Evolutionary conservation across 306 rosid genomes (phyloP).

Genomic region (Vigna nakashimae): DNA sequence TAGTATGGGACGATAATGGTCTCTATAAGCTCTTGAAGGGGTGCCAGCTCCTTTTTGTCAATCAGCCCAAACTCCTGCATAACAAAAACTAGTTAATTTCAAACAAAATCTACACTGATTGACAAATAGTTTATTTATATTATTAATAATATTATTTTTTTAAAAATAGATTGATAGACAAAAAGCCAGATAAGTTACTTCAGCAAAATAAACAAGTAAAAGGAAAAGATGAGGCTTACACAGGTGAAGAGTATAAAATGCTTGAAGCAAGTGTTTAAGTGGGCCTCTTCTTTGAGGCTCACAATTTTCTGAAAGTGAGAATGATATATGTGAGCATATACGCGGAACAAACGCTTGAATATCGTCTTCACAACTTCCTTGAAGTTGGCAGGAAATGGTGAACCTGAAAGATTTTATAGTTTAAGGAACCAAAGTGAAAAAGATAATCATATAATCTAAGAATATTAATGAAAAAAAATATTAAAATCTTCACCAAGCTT

Average conservation of each 20-base stretch:
- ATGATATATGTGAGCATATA: slow-evolving; percentile 97
- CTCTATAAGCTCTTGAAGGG: slow-evolving; percentile 98
- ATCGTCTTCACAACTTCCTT: slow-evolving; percentile 98
- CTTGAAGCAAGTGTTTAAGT: slow-evolving; percentile 99
- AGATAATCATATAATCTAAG: slow-evolving; percentile 8
- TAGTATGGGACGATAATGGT: slow-evolving; percentile 85
- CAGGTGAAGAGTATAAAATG: slow-evolving; percentile 98
- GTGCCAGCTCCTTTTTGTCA: slow-evolving; percentile 99
- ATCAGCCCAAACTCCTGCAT: slow-evolving; percentile 94
- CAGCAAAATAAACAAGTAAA: background rate
- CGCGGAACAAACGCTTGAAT: slow-evolving; percentile 94
- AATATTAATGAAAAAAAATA: slow-evolving; percentile 7
- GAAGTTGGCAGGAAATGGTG: slow-evolving; percentile 93
- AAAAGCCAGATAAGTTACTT: slow-evolving; percentile 20
- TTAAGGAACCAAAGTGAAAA: slow-evolving; percentile 26
- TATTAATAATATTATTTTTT: background rate
- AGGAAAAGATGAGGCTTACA: slow-evolving; percentile 59
- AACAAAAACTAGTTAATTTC: slow-evolving; percentile 12
- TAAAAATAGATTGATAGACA: background rate
- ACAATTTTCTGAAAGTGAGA: slow-evolving; percentile 99
- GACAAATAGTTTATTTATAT: background rate
- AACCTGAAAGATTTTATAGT: slow-evolving; percentile 57
- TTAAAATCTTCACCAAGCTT: slow-evolving; percentile 74
- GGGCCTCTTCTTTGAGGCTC: slow-evolving; percentile 99
- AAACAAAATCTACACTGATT: background rate